Conservation (phyloP, 192 early-diverging fungal species). For the Haplosporangium gracile region DNA sequence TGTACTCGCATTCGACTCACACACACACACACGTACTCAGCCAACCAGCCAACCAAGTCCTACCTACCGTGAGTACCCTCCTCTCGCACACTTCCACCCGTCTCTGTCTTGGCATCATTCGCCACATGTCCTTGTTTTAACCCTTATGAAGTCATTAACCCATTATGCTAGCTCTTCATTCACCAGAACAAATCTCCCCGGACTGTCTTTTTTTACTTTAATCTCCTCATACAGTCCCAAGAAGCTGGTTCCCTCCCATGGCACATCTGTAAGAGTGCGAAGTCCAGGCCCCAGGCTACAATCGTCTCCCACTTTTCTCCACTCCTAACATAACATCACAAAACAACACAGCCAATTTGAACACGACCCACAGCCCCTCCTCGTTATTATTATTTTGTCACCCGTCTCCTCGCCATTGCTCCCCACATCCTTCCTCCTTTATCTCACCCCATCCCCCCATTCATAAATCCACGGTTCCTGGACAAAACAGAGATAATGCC, state of each 20-base stretch:
- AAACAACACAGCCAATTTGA: background rate
- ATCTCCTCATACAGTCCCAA: background rate
- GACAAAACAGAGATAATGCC: conserved; percentile 17
- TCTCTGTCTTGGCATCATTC: no score
- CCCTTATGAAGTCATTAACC: background rate
- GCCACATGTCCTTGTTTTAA: background rate
- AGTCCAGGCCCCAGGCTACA: background rate
- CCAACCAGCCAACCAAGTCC: no score
- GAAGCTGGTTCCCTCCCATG: background rate
- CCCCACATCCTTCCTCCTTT: background rate
- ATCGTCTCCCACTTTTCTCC: background rate
- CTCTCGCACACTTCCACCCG: background rate
- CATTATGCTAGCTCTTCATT: background rate
- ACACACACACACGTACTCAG: background rate
- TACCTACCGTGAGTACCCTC: no score
- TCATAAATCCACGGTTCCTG: background rate
- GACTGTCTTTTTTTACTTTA: background rate
- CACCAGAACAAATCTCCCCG: background rate
- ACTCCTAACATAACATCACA: background rate
- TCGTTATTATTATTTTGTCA: background rate
- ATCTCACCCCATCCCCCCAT: background rate
- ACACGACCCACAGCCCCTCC: background rate
- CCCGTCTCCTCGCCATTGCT: background rate
- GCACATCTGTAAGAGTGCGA: background rate
- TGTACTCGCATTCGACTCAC: background rate